Conservation (phyloP, 306 rosid genomes). For the Medicago arabica region DNA sequence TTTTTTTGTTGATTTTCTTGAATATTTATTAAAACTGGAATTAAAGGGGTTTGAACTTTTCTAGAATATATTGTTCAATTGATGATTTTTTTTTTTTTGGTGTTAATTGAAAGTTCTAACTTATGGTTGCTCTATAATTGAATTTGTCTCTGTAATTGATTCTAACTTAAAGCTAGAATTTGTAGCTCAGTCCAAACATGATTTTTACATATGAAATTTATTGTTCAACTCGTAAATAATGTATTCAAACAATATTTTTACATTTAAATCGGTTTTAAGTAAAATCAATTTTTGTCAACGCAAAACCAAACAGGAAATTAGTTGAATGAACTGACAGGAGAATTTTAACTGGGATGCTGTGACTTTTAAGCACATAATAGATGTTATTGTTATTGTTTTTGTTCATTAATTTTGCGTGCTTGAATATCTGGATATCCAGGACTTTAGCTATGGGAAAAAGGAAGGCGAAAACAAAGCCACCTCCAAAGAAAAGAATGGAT, state of each 20-base stretch:
- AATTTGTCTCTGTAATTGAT: too few relatives aligned
- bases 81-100: neutral
- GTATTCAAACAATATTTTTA: too few relatives aligned
- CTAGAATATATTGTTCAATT: neutral
- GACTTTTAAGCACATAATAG: too few relatives aligned
- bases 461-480: slow-evolving; percentile 89
- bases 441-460: slow-evolving; percentile 86
- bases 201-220: too few relatives aligned
- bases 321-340: slow-evolving; percentile 7
- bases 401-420: slow-evolving; percentile 8
- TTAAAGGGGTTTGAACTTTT: neutral
- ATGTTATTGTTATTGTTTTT: neutral
- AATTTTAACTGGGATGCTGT: neutral
- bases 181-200: too few relatives aligned
- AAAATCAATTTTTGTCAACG: too few relatives aligned
- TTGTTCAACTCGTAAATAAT: too few relatives aligned
- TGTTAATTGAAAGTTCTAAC: neutral
- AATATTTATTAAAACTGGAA: neutral
- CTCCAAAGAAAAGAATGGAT: slow-evolving; percentile 94
- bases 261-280: too few relatives aligned
- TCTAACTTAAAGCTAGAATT: too few relatives aligned
- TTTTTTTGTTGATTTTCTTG: neutral
- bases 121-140: too few relatives aligned
- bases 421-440: slow-evolving; percentile 35
- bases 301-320: too few relatives aligned